Conservation (phyloP, 2,329 filamentous ascomycete genomes). For the Xylaria hypoxylon region DNA sequence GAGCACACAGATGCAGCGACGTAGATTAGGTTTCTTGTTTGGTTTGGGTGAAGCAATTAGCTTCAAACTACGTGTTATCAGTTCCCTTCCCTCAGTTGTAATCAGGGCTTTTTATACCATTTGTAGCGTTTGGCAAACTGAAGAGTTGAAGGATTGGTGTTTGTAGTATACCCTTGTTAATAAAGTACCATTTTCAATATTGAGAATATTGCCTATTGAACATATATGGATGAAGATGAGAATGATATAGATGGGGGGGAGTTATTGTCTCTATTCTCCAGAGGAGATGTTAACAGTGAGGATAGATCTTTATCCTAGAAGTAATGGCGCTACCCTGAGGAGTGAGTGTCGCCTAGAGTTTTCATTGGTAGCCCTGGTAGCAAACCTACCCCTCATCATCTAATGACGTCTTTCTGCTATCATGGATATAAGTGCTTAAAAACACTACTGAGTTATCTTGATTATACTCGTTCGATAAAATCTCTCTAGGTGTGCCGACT, state of each 20-base stretch:
- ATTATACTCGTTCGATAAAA: neutral
- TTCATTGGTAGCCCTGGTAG: no score
- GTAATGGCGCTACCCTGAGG: neutral
- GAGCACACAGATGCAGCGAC: neutral
- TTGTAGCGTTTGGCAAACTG: slow-evolving; percentile 27
- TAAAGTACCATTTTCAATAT: neutral
- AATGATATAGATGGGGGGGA: neutral
- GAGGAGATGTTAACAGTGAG: neutral
- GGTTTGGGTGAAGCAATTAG: neutral
- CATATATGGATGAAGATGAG: neutral
- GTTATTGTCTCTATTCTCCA: neutral
- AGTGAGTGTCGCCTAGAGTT: no score
- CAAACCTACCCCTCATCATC: neutral
- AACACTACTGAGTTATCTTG: neutral
- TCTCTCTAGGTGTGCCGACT: no score
- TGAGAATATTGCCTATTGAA: neutral
- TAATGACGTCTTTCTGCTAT: slow-evolving; percentile 1
- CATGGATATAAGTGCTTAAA: neutral
- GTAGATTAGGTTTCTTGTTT: slow-evolving; percentile 6
- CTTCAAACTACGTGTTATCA: slow-evolving; percentile 10
- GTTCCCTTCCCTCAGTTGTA: slow-evolving; percentile 20
- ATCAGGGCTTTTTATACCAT: slow-evolving; percentile 33
- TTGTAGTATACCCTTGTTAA: neutral
- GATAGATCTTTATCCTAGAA: neutral
- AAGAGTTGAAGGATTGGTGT: neutral